Evolutionary conservation across 2,329 filamentous ascomycete genomes (phyloP).

Genomic region (Cladosporium cucumerinum): DNA sequence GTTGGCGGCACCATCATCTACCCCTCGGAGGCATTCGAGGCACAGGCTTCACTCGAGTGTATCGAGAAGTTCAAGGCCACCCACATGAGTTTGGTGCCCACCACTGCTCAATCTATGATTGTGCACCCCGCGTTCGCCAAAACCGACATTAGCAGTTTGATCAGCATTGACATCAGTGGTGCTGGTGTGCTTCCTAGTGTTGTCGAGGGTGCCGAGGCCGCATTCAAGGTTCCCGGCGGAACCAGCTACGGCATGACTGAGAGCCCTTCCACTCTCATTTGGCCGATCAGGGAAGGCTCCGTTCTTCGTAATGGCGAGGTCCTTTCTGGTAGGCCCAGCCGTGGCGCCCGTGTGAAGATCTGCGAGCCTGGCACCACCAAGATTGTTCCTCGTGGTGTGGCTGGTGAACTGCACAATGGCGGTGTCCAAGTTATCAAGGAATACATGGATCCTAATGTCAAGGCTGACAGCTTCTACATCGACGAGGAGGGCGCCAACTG

Average conservation of each 20-base stretch:
- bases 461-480: slow-evolving; percentile 29
- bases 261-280: slow-evolving; percentile 43
- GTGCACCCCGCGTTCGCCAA: slow-evolving; percentile 31
- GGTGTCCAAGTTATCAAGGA: slow-evolving; percentile 30
- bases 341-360: slow-evolving; percentile 39
- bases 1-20: slow-evolving; percentile 29
- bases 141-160: slow-evolving; percentile 30
- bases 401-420: slow-evolving; percentile 34
- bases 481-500: slow-evolving; percentile 49
- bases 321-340: slow-evolving; percentile 43
- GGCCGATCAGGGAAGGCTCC: slow-evolving; percentile 33
- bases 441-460: slow-evolving; percentile 32
- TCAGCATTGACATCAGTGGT: slow-evolving; percentile 34
- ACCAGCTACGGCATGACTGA: slow-evolving; percentile 48
- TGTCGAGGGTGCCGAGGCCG: slow-evolving; percentile 29
- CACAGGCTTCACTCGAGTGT: slow-evolving; percentile 33
- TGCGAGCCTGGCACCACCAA: slow-evolving; percentile 30
- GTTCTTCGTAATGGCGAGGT: slow-evolving; percentile 36
- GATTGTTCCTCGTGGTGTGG: slow-evolving; percentile 28
- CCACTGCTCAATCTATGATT: slow-evolving; percentile 34
- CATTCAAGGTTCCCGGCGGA: slow-evolving; percentile 30
- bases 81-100: slow-evolving; percentile 34
- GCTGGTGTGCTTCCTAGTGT: slow-evolving; percentile 37
- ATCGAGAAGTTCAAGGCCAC: slow-evolving; percentile 34
- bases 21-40: slow-evolving; percentile 33